phyloP scores from a whole-genome alignment of 495 filamentous ascomycete genomes.

The Schizothecium vesticola region DNA sequence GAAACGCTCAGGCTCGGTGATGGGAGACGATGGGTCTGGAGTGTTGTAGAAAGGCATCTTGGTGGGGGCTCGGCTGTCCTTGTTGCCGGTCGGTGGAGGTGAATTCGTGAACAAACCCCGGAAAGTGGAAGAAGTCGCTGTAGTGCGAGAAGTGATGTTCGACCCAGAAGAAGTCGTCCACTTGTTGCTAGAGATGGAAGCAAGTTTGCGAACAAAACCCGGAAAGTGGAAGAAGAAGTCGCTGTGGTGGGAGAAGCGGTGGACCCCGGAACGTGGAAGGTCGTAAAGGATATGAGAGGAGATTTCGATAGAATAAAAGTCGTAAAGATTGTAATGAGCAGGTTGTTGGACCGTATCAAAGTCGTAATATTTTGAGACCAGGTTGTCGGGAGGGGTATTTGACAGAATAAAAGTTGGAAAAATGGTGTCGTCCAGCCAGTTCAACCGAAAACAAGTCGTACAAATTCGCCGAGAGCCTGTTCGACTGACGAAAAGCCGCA shows the following conservation, averaged over 20 bases:
- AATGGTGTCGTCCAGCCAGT: background rate
- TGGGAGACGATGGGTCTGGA: background rate
- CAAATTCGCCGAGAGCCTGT: background rate
- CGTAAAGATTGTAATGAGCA: background rate
- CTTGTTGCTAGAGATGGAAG: background rate
- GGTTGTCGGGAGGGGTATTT: background rate
- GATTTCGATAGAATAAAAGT: background rate
- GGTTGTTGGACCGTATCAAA: background rate
- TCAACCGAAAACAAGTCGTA: background rate
- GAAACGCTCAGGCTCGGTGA: background rate
- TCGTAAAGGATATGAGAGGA: too few species aligned
- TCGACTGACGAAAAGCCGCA: background rate
- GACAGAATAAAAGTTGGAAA: background rate
- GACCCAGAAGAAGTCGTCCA: background rate
- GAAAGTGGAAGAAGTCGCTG: background rate
- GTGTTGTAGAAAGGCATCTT: background rate
- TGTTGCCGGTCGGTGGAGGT: background rate
- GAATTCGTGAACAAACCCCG: background rate
- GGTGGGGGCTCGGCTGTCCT: background rate
- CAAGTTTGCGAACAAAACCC: background rate
- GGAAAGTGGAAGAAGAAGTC: background rate
- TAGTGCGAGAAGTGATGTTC: too few species aligned
- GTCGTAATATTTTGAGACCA: background rate
- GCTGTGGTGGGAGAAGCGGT: background rate
- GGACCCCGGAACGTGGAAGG: too few species aligned